phyloP scores from a whole-genome alignment of 2,329 filamentous ascomycete genomes.

The Claviceps sp. region DNA sequence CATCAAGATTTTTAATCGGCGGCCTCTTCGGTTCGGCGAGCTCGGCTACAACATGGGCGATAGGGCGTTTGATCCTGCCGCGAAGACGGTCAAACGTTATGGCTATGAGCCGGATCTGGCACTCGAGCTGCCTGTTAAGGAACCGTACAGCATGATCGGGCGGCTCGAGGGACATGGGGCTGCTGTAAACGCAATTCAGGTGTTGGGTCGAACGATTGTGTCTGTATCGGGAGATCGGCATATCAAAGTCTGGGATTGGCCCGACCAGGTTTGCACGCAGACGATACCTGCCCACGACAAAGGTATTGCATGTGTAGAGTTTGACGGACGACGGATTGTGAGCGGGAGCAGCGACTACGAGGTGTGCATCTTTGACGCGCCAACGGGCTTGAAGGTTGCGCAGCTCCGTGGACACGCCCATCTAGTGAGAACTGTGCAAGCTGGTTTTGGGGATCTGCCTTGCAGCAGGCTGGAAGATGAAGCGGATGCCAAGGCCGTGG shows the following conservation, averaged over 20 bases:
- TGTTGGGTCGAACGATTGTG: constrained; percentile 73
- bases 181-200: constrained; percentile 92
- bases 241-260: constrained; percentile 92
- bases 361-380: constrained; percentile 85
- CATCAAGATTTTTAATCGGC: constrained; percentile 91
- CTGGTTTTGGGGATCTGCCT: constrained; percentile 80
- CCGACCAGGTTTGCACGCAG: constrained; percentile 58
- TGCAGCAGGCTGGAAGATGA: constrained; percentile 65
- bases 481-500: constrained; percentile 57
- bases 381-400: constrained; percentile 77
- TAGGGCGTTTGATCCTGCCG: constrained; percentile 36
- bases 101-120: constrained; percentile 36
- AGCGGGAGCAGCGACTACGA: constrained; percentile 94
- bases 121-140: constrained; percentile 35
- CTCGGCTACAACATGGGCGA: constrained; percentile 35
- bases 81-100: constrained; percentile 37
- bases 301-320: constrained; percentile 95
- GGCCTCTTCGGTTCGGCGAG: constrained; percentile 47
- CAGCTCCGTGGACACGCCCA: constrained; percentile 70
- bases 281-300: constrained; percentile 83
- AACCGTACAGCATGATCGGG: constrained; percentile 65
- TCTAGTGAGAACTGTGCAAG: constrained; percentile 87
- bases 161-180: constrained; percentile 73
- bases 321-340: constrained; percentile 83
- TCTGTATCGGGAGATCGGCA: constrained; percentile 89